A percentile compares a stretch with the other conserved stretches of the same genome.
Evolutionary conservation across 2,329 filamentous ascomycete genomes (phyloP).

Genomic region (Fusarium verticillioides): DNA sequence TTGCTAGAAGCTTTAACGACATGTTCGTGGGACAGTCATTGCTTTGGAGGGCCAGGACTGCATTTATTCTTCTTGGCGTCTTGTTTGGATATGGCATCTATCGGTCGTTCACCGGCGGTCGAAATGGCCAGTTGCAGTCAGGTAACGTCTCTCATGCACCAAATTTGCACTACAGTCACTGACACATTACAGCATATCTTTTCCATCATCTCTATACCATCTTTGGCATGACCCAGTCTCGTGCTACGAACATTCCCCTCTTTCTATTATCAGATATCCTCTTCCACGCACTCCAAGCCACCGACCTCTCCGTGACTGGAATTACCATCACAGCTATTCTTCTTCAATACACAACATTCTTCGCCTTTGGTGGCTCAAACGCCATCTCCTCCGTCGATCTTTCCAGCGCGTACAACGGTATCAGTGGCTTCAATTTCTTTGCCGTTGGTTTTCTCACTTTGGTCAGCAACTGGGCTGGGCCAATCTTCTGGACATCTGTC

Average conservation of each 20-base stretch:
- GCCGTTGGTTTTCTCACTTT: slow-evolving; percentile 88
- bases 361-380: slow-evolving; percentile 90
- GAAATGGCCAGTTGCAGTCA: slow-evolving; percentile 41
- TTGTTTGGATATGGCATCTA: slow-evolving; percentile 54
- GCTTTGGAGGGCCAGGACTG: slow-evolving; percentile 59
- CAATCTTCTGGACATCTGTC: slow-evolving; percentile 85
- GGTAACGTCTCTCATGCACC: slow-evolving; percentile 37
- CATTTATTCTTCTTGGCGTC: slow-evolving; percentile 60
- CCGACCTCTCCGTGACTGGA: slow-evolving; percentile 64
- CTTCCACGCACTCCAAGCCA: slow-evolving; percentile 59
- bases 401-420: slow-evolving; percentile 93
- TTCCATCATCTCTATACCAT: slow-evolving; percentile 79
- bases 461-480: slow-evolving; percentile 88
- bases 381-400: slow-evolving; percentile 96
- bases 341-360: slow-evolving; percentile 85
- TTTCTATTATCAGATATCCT: slow-evolving; percentile 78
- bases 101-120: slow-evolving; percentile 48
- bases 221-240: slow-evolving; percentile 87
- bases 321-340: slow-evolving; percentile 78
- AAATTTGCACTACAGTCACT: not conserved
- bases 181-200: slow-evolving; percentile 49
- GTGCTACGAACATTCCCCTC: slow-evolving; percentile 85
- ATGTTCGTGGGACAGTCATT: slow-evolving; percentile 58
- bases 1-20: slow-evolving; percentile 54
- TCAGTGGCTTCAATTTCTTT: slow-evolving; percentile 82